Percentiles rank a stretch among this genome's conserved stretches.
These are phyloP conservation scores for Lobosporangium transversale DNA, from an alignment of 192 early-diverging fungal species.

Conservation along the genomic window DNA sequence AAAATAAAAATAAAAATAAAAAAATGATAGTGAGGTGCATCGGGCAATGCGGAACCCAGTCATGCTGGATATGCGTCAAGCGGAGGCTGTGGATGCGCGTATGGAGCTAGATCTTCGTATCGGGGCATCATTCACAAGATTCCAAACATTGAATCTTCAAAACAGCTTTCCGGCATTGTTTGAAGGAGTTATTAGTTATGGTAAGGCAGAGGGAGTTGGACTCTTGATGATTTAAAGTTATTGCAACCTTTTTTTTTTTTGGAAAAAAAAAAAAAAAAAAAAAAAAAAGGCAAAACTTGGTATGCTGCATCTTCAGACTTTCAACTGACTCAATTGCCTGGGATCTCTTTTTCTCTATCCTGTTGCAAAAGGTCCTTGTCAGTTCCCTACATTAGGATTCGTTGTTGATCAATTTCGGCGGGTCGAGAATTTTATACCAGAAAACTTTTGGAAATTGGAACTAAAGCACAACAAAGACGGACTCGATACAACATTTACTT, in stretches of 20 bases:
- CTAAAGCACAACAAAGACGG: slow-evolving; percentile 65
- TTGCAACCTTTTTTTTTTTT: too few species aligned
- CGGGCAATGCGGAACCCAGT: slow-evolving; percentile 77
- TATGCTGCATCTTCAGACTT: too few species aligned
- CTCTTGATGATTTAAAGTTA: too few species aligned
- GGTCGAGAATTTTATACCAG: slow-evolving; percentile 83
- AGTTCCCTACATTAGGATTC: slow-evolving; percentile 97
- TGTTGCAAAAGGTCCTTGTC: slow-evolving; percentile 93
- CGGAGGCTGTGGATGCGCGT: slow-evolving; percentile 85
- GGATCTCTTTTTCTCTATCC: too few species aligned
- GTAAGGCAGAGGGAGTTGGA: too few species aligned
- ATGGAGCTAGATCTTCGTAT: slow-evolving; percentile 91
- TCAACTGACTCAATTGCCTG: too few species aligned
- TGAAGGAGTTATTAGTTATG: slow-evolving; percentile 82
- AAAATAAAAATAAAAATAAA: too few species aligned
- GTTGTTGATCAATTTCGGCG: slow-evolving; percentile 87
- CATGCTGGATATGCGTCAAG: slow-evolving; percentile 77
- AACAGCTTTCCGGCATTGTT: slow-evolving; percentile 62
- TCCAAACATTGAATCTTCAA: slow-evolving; percentile 81
- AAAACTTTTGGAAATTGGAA: slow-evolving; percentile 91
- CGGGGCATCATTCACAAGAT: slow-evolving; percentile 93
- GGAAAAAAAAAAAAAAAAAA: too few species aligned
- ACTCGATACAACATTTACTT: slow-evolving; percentile 69
- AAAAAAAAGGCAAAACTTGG: too few species aligned
- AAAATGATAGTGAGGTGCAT: slow-evolving; percentile 75